phyloP scores from a whole-genome alignment of 148 eudicot genomes.

The Vaccinium macrocarpon region DNA sequence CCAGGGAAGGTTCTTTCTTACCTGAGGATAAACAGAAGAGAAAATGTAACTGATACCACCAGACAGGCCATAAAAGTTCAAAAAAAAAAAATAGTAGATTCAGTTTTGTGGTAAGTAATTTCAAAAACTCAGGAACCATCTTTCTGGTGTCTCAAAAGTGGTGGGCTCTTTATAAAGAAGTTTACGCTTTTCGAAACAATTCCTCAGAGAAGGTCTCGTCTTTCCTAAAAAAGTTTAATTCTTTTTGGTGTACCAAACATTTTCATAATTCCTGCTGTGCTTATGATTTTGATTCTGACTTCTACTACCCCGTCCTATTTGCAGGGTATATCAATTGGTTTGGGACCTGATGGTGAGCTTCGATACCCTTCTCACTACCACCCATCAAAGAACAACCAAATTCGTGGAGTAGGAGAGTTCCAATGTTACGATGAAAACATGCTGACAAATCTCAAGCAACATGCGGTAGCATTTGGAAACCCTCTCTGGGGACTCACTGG shows the following conservation, averaged over 20 bases:
- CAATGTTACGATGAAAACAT: conserved; percentile 80
- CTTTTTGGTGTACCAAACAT: neutral
- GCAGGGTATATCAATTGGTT: conserved; percentile 72
- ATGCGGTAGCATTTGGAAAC: conserved; percentile 56
- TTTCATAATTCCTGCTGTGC: neutral
- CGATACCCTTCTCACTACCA: conserved; percentile 61
- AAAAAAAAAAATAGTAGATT: neutral
- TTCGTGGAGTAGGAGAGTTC: conserved; percentile 71
- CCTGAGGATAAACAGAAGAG: neutral
- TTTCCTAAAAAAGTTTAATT: neutral
- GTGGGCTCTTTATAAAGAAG: neutral
- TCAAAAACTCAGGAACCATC: neutral
- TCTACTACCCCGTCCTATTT: neutral
- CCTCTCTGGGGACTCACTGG: conserved; percentile 87
- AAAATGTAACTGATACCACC: neutral
- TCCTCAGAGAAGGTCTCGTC: neutral
- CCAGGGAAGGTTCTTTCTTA: neutral
- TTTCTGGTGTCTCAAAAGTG: neutral
- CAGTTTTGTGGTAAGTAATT: neutral
- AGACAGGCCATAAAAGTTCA: neutral
- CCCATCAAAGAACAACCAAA: conserved; percentile 19
- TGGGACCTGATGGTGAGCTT: conserved; percentile 93
- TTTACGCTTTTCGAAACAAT: neutral
- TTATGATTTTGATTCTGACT: neutral
- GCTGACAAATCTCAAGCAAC: conserved; percentile 59